Base-by-base conservation (phyloP, 805 yeast species). In the Wickerhamiella occidentalis region DNA sequence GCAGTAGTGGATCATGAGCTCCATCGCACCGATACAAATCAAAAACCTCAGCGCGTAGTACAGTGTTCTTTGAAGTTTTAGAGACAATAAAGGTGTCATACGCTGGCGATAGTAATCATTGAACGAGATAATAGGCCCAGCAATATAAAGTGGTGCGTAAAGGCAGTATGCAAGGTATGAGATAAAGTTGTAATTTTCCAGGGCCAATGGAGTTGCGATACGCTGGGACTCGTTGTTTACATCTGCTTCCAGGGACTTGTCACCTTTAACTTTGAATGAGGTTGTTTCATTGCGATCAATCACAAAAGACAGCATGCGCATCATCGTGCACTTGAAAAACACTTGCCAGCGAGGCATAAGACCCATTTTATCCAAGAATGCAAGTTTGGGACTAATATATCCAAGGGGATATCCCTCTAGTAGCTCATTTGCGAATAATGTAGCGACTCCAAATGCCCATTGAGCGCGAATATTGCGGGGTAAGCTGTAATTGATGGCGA, bases 331-430 rank as follows among this genome's bases (percentile, higher is more conserved):
- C 66, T 92, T 92, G 72, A 79, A 92, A 58, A 84, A 85, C 3
- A 92, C 96, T 61, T 92, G 96, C 99, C 99, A 92, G 58, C 97
- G 74, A 15, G 78, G 72, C 53, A 92, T 80, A 12, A 88, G 73
- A 44, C 74, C 73, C 56, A 75, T 81, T 0, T 75, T 57, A 58
- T 86, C 95, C 56, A 84, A 63, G 33, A 74, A 66, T 0, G 69
- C 61, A n/a, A 84, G 62, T 1, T 57, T 52, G 0, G 71, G 59
- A 48, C 61, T 58, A 6, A 78, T 41, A 8, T 60, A 57, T 0
- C 76, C 80, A 43, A 75, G 72, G 19, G 74, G 74, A 51, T 73
- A 71, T 18, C 74, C 70, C 47, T 87, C 71, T 53, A 71, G 78
- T 47, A 67, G 68, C 57, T 85, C 94, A 61, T 92, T 92, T 47